A percentile compares a stretch with the other conserved stretches of the same genome.
Conservation (phyloP, 176 grass and related monocot species). For the Olyra latifolia region DNA sequence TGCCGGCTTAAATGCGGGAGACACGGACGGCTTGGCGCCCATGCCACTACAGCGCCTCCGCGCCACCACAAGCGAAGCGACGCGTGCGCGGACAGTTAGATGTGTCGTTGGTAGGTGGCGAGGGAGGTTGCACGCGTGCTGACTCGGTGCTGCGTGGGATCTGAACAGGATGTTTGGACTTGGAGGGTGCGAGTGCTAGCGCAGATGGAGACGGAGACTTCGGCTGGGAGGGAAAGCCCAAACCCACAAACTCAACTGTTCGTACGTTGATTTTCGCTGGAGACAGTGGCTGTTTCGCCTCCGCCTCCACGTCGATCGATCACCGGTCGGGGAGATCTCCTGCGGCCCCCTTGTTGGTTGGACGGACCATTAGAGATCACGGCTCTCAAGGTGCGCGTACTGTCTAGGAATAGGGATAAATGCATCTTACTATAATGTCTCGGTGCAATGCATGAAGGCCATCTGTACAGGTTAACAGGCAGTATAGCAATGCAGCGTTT, state of each 20-base stretch:
- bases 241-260: neutral
- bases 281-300: neutral
- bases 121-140: conserved; percentile 22
- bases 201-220: conserved; percentile 1
- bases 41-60: conserved; percentile 7
- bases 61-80: neutral
- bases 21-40: conserved; percentile 35
- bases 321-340: neutral
- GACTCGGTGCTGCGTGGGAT: conserved; percentile 55
- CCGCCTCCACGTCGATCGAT: neutral
- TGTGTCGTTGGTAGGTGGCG: neutral
- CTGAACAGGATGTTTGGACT: conserved; percentile 13
- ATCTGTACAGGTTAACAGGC: neutral
- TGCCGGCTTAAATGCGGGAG: conserved; percentile 31
- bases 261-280: neutral
- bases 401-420: too few relatives aligned
- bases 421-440: neutral
- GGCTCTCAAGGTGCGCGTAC: too few relatives aligned
- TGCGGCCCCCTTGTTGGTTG: neutral
- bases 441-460: conserved; percentile 4
- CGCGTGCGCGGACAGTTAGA: conserved; percentile 20
- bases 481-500: too few relatives aligned
- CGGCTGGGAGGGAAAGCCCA: neutral
- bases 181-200: neutral
- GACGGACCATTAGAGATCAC: too few relatives aligned